Evolutionary conservation across 169 alveolate species (phyloP), one percentile per base, ranked within the genome.

Genomic region (Plasmodium yoelii): DNA sequence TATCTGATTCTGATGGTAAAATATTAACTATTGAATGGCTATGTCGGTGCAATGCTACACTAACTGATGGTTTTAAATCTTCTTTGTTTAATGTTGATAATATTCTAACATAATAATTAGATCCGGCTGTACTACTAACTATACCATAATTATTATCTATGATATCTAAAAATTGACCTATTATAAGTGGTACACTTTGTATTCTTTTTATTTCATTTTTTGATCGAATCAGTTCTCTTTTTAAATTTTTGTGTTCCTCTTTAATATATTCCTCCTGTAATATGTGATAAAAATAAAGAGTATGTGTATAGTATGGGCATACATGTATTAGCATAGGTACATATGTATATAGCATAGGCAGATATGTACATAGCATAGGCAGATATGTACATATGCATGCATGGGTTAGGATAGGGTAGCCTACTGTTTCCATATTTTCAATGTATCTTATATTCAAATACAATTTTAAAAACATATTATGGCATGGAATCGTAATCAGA

Each of bases 11-110:
- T 7, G 99, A 98, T 5, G 99, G 99, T 46, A 99, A 94, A 59
- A 99, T 95, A 94, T 98, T 99, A 13, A 99, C 99, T 13, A 99
- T 98, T 26, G 99, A 95, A 91, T 98, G 99, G 18, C 99, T 97
- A 73, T 99, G 99, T 71, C 99, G 94, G 88, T 99, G 99, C 64
- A 99, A 95, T 8, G 99, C 99, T 42, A 98, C 99, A 65, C 99
- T 95, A 49, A 99, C 97, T 70, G 98, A 97, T 9, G 99, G 99
- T 90, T 98, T 98, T 63, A 99, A 94, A 63, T 95, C 97, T 90
- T 99, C 99, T 93, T 99, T 90, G 92, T 99, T 98, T n/a, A 99
- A 95, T 13, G 99, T 99, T 8, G 99, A 97, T 49, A 99, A 93
- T 12, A 99, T 99, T 64, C 99, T 93, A 6, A 99, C 99, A 93